Percentiles rank a stretch among this genome's conserved stretches.
Evolutionary conservation across 805 yeast species (phyloP).

Genomic region (Barnettozyma siamensis): DNA sequence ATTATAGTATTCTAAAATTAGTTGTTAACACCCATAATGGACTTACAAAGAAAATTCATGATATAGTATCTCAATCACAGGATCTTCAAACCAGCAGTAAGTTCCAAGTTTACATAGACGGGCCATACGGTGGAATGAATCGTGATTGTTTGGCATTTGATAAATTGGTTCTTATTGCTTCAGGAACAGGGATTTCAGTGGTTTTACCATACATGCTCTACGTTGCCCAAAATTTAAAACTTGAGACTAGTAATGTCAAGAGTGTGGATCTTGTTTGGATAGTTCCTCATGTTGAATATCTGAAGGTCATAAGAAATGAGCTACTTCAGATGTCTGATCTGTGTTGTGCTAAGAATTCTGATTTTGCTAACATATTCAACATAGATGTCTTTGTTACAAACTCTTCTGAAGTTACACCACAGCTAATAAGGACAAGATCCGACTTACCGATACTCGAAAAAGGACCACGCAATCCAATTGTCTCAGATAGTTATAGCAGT

Average conservation of each 20-base stretch:
- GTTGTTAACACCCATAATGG: conserved; percentile 43
- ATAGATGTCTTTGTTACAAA: conserved; percentile 27
- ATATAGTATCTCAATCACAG: conserved; percentile 8
- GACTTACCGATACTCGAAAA: not conserved
- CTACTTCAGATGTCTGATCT: conserved; percentile 12
- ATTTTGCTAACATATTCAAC: conserved; percentile 4
- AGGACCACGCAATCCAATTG: too few relatives aligned
- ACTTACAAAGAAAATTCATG: conserved; percentile 34
- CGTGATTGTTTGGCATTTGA: conserved; percentile 43
- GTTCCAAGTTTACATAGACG: conserved; percentile 36
- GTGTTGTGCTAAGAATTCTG: not conserved
- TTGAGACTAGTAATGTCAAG: conserved; percentile 17
- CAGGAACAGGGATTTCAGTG: conserved; percentile 51
- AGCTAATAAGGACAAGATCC: not conserved
- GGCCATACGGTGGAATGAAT: conserved; percentile 51
- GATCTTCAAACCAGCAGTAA: conserved; percentile 23
- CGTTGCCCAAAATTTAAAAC: conserved; percentile 12
- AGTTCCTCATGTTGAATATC: conserved; percentile 28
- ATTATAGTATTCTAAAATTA: conserved; percentile 29
- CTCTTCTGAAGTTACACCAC: conserved; percentile 12
- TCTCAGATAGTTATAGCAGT: too few relatives aligned
- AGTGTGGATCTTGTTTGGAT: conserved; percentile 42
- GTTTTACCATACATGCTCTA: conserved; percentile 38
- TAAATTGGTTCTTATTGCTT: conserved; percentile 34
- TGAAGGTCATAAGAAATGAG: conserved; percentile 38